Base-by-base conservation (phyloP, 148 eudicot genomes). In the Persicaria tinctoria region DNA sequence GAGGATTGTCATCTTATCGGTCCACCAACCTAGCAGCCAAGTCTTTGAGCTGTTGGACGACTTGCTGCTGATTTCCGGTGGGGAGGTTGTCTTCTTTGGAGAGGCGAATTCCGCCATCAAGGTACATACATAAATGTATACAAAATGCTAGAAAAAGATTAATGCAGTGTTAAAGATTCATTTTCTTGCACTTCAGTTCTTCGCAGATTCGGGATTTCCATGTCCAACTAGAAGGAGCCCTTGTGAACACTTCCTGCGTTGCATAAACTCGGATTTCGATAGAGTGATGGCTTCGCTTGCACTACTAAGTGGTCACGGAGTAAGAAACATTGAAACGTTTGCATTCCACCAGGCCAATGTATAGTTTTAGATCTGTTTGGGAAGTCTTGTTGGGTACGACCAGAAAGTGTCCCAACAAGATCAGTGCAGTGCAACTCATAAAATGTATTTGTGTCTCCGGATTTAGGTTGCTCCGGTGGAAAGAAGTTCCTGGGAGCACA, bases 51-150 rank as follows among this genome's bases (percentile, higher is more conserved):
- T 75, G 8, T 80, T 76, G 27, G 73, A 80, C 46, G 49, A 76
- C 45, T 78, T 80, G n/a, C 76, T 69, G 14, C 60, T 80, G 13
- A 76, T 80, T 41, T 80, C 82, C 0, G 62, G 76, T 0, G 82
- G 82, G 0, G 70, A 64, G 66, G 68, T 75, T 13, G 82, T 80
- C 32, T 80, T 76, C 44, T 80, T 80, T 64, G 82, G 82, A 70
- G 82, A 88, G 70, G 85, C 92, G 51, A 78, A 86, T 57, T 66
- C 32, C 74, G 91, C 91, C 20, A 59, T 82, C 27, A 46, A 84
- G 89, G 89, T 86, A 73, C 4, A 23, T 53, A 17, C 6, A 47
- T 13, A 47, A 48, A 9, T 47, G 10, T 5, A 50, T 27, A 3
- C 32, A 3, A 57, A 54, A 32, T 32, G 41, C 41, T 32, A 32